Evolutionary conservation across 1,284 basidiomycete genomes (phyloP), one percentile per base, ranked within the genome.

Genomic region (Ceratobasidium sp.): DNA sequence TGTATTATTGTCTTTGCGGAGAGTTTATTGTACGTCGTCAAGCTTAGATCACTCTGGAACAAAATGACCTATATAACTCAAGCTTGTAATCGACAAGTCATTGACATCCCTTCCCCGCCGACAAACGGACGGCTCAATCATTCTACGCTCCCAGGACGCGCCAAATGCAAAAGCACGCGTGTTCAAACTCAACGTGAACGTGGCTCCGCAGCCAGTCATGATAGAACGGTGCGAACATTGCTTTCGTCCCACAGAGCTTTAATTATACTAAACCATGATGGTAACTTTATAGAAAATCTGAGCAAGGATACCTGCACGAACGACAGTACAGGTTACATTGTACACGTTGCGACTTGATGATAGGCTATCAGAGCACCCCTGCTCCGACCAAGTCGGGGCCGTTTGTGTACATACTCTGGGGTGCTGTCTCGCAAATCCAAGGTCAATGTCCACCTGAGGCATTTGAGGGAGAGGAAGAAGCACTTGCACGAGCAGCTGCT

Each of bases 1-100:
- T 92, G 56, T 93, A 93, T 77, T 93, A 93, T 77, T 93, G 91
- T 76, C 87, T 93, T 69, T 92, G 91, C 77, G 91, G 90, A 75
- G 90, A 92, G 78, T 92, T 92, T 75, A 86, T 91, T 75, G 91
- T 91, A 77, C 74, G 89, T 84, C 17, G 69, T 45, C 65, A 13
- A 43, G 43, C 47, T 53, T 52, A 27, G 22, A 34, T 35, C 53
- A 45, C 52, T 50, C 49, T 54, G 20, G 22, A 31, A 38, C 50
- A 35, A 52, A 38, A 13, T 17, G 49, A 8, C 12, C n/a, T 45
- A n/a, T 67, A 45, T 54, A 34, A 62, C 35, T 31, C 17, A 73
- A 93, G 91, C 88, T 93, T 72, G 91, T 93, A 29, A 89, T 92
- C 76, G 91, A 93, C 78, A 90, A 87, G 77, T 85, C 81, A 67